A percentile compares a stretch with the other conserved stretches of the same genome.
These are phyloP conservation scores for Blakeslea trispora DNA, from an alignment of 371 early-diverging fungal species.

Conservation along the genomic window DNA sequence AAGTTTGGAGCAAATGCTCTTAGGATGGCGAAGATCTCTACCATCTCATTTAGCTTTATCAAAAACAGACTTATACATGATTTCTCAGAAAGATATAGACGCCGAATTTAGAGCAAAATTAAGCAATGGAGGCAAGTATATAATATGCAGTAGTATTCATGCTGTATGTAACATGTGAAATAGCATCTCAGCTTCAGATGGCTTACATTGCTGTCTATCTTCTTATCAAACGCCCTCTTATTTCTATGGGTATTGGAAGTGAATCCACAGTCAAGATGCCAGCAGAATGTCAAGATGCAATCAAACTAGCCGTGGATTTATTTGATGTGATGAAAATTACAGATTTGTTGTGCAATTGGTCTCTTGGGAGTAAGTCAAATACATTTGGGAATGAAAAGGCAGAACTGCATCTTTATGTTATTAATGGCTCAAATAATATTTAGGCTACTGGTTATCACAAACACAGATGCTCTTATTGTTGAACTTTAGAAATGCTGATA, in stretches of 20 bases:
- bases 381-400: too few species aligned
- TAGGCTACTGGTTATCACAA: conserved; percentile 33
- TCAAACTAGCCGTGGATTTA: conserved; percentile 20
- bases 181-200: conserved; percentile 34
- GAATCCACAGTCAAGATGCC: conserved; percentile 18
- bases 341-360: conserved; percentile 34
- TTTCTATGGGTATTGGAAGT: conserved; percentile 17
- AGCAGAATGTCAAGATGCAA: conserved; percentile 20
- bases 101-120: conserved; percentile 24
- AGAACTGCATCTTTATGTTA: too few species aligned
- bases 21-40: conserved; percentile 31
- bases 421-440: neutral
- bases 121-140: conserved; percentile 34
- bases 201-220: conserved; percentile 27
- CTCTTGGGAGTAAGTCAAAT: conserved; percentile 31
- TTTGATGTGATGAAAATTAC: conserved; percentile 21
- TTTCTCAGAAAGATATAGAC: conserved; percentile 18
- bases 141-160: neutral
- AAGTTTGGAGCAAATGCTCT: conserved; percentile 24
- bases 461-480: conserved; percentile 27
- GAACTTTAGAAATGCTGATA: conserved; percentile 22
- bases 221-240: conserved; percentile 28
- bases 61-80: conserved; percentile 18
- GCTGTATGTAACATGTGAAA: neutral
- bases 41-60: conserved; percentile 25